Base-by-base conservation (phyloP, 2,329 filamentous ascomycete genomes). In the Venturia aucupariae region DNA sequence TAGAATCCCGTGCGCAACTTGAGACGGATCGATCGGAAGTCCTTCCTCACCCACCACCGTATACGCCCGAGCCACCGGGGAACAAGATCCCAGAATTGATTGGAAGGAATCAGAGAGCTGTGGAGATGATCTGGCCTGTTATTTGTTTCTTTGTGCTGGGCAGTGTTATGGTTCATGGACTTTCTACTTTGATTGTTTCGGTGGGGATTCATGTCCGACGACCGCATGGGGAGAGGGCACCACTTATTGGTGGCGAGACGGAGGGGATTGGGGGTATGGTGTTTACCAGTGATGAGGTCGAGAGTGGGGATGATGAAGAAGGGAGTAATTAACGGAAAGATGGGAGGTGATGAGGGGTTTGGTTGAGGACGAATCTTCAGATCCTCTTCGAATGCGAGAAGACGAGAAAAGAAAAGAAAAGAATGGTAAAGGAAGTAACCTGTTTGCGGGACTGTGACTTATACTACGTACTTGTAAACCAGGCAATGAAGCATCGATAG, bases 141-240 rank as follows among this genome's bases (percentile, higher is more conserved):
- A 76, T 84, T 1, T 82, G 79, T 67, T 83, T 83, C 67, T 73
- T 83, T 4, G 81, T 84, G 0, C 68, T 84, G 4, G 80, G 80
- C 3, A 82, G 79, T 66, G 83, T 79, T 4, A 72, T 84, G 66
- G 74, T 84, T 5, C 82, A 84, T 72, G 82, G 82, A 0, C 68
- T 84, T 44, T 82, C 79, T 66, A 81, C 82, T 2, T 69, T 81
- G 61, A 78, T 73, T 0, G 78, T 84, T 65, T 82, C 80, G 66
- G 63, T 84, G 0, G 73, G 71, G 0, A 76, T 79, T 0, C 80
- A 84, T 70, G 80, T 80, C 67, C 69, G 71, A 3, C 72, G 80
- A 39, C 70, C 76, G 17, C 75, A 79, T 63, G 77, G 76, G 4
- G 77, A 82, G 67, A 72, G 82, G 51, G 79, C 81, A 38, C 80